These are phyloP conservation scores for Leccinum pallidistipes DNA, from an alignment of 1,284 basidiomycete species.

Conservation along the genomic window DNA sequence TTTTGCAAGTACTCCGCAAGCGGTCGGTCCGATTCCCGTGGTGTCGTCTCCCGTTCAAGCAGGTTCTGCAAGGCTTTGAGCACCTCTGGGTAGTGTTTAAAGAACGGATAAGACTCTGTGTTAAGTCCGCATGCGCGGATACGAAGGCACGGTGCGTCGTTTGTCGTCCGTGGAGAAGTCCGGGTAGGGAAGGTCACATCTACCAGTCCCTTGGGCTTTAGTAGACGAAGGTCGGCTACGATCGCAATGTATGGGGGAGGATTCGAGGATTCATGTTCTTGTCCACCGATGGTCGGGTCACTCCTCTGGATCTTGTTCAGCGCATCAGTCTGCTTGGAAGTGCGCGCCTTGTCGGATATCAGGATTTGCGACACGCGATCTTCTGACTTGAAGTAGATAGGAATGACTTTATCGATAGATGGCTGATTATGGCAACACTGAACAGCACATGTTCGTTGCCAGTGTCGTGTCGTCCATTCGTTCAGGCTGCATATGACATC, in stretches of 20 bases:
- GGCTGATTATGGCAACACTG: neutral
- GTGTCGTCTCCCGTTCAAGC: neutral
- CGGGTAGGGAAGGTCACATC: neutral
- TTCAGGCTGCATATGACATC: neutral
- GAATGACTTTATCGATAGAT: neutral
- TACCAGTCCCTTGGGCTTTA: neutral
- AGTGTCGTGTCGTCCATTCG: neutral
- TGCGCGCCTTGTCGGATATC: neutral
- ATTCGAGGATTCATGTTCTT: neutral
- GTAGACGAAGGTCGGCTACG: neutral
- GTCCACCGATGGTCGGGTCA: neutral
- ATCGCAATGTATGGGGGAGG: neutral
- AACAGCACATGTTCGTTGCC: neutral
- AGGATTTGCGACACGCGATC: neutral
- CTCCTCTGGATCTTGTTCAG: neutral
- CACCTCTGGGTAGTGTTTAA: neutral
- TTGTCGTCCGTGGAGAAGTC: neutral
- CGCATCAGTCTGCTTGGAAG: neutral
- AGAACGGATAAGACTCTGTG: neutral
- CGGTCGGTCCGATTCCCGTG: neutral
- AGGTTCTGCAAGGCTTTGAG: neutral
- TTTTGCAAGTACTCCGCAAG: neutral
- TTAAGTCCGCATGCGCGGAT: neutral
- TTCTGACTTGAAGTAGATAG: neutral
- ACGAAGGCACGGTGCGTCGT: neutral